Conservation (phyloP, 1,284 basidiomycete species). For the Sparassis latifolia region DNA sequence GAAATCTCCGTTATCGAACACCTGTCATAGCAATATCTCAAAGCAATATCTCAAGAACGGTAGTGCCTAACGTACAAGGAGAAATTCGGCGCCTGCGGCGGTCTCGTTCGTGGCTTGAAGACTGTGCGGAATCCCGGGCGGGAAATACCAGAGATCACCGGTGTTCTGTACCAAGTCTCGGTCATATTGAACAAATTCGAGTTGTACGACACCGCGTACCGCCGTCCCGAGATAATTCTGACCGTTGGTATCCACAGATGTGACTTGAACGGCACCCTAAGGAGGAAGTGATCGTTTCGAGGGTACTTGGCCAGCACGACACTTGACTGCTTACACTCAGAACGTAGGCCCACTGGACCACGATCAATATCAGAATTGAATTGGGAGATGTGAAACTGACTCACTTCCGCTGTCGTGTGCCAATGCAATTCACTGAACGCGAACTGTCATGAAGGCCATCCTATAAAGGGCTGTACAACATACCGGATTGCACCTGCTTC, state of each 20-base stretch:
- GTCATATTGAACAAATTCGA: not conserved
- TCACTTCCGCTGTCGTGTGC: slow-evolving; percentile 62
- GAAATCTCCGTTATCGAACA: slow-evolving; percentile 61
- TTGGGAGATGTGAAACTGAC: slow-evolving; percentile 4
- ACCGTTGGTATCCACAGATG: slow-evolving; percentile 54
- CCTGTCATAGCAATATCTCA: slow-evolving; percentile 25
- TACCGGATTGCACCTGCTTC: slow-evolving; percentile 59
- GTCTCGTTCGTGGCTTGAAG: slow-evolving; percentile 56
- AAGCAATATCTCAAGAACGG: too few relatives aligned
- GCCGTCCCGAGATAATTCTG: slow-evolving; percentile 55
- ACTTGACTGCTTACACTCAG: slow-evolving; percentile 35
- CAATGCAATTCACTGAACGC: slow-evolving; percentile 59
- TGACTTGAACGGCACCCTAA: slow-evolving; percentile 58
- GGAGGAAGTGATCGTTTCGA: not conserved
- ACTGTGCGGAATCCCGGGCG: slow-evolving; percentile 47
- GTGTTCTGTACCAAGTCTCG: slow-evolving; percentile 18
- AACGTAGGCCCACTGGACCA: slow-evolving; percentile 56
- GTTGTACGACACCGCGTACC: slow-evolving; percentile 9
- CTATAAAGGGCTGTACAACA: slow-evolving; percentile 7
- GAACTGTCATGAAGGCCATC: not conserved
- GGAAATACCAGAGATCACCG: slow-evolving; percentile 59
- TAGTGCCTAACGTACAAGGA: slow-evolving; percentile 41
- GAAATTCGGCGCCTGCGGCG: slow-evolving; percentile 59
- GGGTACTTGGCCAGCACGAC: not conserved
- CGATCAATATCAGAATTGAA: slow-evolving; percentile 5